A percentile compares a stretch with the other conserved stretches of the same genome.
These are phyloP conservation scores for Darksidea phi DNA, from an alignment of 495 filamentous ascomycete species.

Conservation along the genomic window DNA sequence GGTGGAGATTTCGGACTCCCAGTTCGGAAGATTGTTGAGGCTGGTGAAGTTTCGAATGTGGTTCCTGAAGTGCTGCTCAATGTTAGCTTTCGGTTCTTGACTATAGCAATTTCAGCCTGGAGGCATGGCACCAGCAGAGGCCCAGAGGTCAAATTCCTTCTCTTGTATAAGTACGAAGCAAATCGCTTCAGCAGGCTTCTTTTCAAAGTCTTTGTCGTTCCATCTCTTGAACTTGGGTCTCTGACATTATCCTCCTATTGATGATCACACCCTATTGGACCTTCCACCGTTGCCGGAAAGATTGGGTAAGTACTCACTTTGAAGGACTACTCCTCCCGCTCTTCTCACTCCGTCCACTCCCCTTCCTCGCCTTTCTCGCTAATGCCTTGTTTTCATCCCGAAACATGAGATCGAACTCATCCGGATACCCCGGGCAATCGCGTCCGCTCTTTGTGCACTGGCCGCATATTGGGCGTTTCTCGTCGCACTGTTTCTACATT, in stretches of 20 bases:
- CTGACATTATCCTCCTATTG: not conserved
- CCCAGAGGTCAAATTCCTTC: no score
- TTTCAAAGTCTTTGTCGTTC: no score
- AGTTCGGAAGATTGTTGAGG: not conserved
- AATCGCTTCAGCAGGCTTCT: no score
- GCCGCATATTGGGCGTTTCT: slow-evolving; percentile 37
- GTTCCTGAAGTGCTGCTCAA: slow-evolving; percentile 10
- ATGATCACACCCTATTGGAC: not conserved
- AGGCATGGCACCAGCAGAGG: not conserved
- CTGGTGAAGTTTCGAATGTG: slow-evolving; percentile 8
- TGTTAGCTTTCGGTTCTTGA: slow-evolving; percentile 9
- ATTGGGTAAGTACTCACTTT: slow-evolving; percentile 17
- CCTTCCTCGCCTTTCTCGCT: slow-evolving; percentile 31
- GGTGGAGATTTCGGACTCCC: not conserved
- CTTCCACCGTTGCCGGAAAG: no score
- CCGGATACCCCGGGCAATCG: slow-evolving; percentile 39
- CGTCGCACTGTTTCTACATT: slow-evolving; percentile 35
- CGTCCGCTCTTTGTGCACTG: slow-evolving; percentile 39
- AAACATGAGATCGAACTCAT: slow-evolving; percentile 43
- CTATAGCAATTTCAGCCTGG: not conserved
- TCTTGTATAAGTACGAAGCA: no score
- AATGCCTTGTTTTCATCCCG: slow-evolving; percentile 39
- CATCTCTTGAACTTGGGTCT: no score
- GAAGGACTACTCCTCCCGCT: slow-evolving; percentile 16
- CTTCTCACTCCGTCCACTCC: slow-evolving; percentile 13